Base-by-base conservation (phyloP, 2,329 filamentous ascomycete genomes). In the Xylariaceae sp. region DNA sequence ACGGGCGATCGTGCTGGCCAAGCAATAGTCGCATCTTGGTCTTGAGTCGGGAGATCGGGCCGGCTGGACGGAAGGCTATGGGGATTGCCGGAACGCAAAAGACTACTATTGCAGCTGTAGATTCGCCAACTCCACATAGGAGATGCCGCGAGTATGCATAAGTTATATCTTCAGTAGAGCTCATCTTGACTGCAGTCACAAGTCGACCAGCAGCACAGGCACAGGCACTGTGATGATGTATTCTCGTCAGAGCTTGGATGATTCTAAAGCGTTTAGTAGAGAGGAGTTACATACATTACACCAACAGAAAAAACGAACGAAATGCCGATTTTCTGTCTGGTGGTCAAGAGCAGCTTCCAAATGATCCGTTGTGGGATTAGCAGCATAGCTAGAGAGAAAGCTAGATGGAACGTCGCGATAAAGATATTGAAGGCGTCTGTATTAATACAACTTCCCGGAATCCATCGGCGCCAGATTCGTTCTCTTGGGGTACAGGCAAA, bases 301-400 rank as follows among this genome's bases (percentile, higher is more conserved):
- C 65, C 63, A 1, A 64, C 42, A 10, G 59, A 63, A 47, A 67
- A 67, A n/a, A 67, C 48, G 1, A 63, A 23, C 10, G 60, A 65
- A 12, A 67, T 23, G 2, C 59, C 59, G 20, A 66, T 49, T 37
- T 59, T 65, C 19, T 57, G 54, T 29, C 76, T 76, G 48, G 69
- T 72, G 52, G 78, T 76, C 9, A 77, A 75, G 49, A 79, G 75
- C 63, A 80, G 77, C 47, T 77, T 79, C 68, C 76, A 77, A 44
- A 77, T 76, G 19, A 77, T 77, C 64, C 75, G 76, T 59, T 76
- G 73, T 57, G 76, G 77, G 21, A 79, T 66, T 53, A 79, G 72
- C 4, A 79, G 65, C 61, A 80, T 79, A 61, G 78, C 71, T 21
- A 77, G 69, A 10, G 74, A 70, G 53, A 77, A 78, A 57, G 76